Conservation (phyloP, 139 green algal species). For the Asterochloris erici region DNA sequence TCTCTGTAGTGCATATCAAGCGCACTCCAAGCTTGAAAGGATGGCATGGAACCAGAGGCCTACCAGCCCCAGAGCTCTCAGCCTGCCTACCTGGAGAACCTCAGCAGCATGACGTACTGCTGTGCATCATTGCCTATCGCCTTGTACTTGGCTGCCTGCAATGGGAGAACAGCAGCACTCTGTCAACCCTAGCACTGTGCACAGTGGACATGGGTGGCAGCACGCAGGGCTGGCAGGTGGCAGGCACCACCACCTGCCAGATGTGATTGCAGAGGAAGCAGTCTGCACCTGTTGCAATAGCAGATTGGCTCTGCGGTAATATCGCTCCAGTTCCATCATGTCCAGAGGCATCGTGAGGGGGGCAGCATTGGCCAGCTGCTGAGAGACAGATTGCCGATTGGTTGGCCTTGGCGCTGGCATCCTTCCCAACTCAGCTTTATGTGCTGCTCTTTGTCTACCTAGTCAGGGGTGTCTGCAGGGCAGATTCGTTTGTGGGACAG, state of each 20-base stretch:
- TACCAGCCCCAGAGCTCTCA: background rate
- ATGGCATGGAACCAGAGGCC: no score
- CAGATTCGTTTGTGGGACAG: no score
- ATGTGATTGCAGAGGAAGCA: background rate
- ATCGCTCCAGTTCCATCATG: conserved; percentile 43
- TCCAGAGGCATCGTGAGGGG: no score
- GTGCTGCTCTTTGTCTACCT: no score
- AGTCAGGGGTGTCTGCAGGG: no score
- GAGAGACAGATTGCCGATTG: no score
- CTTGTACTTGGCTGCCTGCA: conserved; percentile 66
- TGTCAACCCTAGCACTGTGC: background rate
- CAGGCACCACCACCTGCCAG: background rate
- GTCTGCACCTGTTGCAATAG: conserved; percentile 54
- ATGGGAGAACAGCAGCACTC: background rate
- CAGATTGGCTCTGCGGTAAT: conserved; percentile 52
- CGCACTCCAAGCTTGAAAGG: no score
- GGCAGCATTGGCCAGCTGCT: no score
- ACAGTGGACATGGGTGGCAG: background rate
- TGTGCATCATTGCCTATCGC: conserved; percentile 53
- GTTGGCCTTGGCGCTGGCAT: no score
- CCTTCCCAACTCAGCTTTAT: no score
- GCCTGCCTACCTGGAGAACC: conserved; percentile 57
- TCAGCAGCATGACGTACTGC: conserved; percentile 81
- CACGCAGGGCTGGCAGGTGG: background rate
- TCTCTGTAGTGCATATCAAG: no score